Evolutionary conservation across 1,284 basidiomycete species (phyloP).

Genomic region (Naganishia sp.): DNA sequence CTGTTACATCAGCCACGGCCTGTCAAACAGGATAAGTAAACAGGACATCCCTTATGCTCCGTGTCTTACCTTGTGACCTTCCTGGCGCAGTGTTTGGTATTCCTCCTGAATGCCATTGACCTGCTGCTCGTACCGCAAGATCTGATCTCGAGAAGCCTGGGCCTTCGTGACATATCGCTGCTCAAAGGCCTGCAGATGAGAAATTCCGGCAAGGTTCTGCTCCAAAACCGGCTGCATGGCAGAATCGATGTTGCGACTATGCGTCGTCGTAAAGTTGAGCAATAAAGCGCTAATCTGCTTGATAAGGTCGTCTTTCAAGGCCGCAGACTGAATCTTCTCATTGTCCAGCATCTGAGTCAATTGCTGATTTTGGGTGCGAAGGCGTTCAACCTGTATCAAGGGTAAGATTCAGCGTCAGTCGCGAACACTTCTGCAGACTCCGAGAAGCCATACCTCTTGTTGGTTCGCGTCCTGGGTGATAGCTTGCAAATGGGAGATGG

Average conservation of each 20-base stretch:
- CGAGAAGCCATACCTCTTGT: constrained; percentile 55
- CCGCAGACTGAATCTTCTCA: constrained; percentile 67
- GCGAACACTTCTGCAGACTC: background rate
- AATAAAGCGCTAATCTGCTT: constrained; percentile 70
- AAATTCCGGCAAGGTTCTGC: constrained; percentile 62
- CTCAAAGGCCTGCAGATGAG: constrained; percentile 38
- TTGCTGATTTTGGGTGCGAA: constrained; percentile 72
- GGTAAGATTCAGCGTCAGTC: no score
- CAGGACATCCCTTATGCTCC: no score
- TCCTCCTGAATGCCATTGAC: constrained; percentile 16
- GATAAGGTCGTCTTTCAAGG: constrained; percentile 69
- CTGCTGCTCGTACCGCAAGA: constrained; percentile 18
- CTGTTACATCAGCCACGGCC: constrained; percentile 45
- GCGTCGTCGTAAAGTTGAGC: constrained; percentile 66
- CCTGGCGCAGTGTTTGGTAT: constrained; percentile 7
- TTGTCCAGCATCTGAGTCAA: constrained; percentile 65
- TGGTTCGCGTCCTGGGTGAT: constrained; percentile 60
- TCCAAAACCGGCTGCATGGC: constrained; percentile 62
- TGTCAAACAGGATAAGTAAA: background rate
- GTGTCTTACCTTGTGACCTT: constrained; percentile 24
- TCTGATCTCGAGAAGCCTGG: background rate
- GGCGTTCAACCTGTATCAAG: constrained; percentile 57
- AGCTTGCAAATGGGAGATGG: constrained; percentile 59
- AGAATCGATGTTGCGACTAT: constrained; percentile 68
- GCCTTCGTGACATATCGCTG: constrained; percentile 10